Evolutionary conservation across 805 yeast genomes (phyloP).

Genomic region (Zygoascus flipseniorum): DNA sequence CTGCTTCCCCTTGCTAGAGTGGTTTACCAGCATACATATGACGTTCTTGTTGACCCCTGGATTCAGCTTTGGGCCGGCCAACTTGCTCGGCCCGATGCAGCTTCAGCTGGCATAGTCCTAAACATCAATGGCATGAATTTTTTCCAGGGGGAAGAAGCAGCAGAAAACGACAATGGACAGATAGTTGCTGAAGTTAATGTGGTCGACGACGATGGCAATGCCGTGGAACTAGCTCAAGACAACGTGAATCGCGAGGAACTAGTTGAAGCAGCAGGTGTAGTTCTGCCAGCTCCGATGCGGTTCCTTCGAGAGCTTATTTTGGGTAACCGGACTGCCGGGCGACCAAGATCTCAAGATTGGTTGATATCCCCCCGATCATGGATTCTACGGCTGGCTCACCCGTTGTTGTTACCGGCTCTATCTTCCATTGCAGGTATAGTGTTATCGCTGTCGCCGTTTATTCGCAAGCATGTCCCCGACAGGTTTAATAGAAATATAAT

Average conservation of each 20-base stretch:
- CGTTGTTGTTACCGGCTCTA: constrained; percentile 14
- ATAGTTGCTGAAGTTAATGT: constrained; percentile 1
- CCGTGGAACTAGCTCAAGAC: neutral
- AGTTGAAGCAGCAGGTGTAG: neutral
- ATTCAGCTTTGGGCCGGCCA: constrained; percentile 14
- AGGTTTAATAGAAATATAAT: constrained; percentile 19
- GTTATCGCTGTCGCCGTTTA: constrained; percentile 9
- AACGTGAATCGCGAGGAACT: neutral
- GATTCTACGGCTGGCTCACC: constrained; percentile 12
- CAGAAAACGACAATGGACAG: neutral
- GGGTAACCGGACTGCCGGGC: neutral
- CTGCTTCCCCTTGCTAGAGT: constrained; percentile 15
- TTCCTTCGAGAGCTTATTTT: neutral
- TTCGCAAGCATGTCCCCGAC: constrained; percentile 12
- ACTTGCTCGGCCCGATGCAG: constrained; percentile 8
- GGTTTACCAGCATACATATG: constrained; percentile 12
- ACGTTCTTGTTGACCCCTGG: constrained; percentile 14
- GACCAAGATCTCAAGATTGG: constrained; percentile 11
- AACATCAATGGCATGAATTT: neutral
- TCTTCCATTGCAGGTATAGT: constrained; percentile 14
- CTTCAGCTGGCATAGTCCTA: neutral
- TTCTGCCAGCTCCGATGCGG: neutral
- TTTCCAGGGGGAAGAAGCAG: neutral
- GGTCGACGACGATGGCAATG: neutral
- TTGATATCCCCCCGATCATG: constrained; percentile 10